Conservation (phyloP, 23 red algal species). For the Gracilariopsis chorda region DNA sequence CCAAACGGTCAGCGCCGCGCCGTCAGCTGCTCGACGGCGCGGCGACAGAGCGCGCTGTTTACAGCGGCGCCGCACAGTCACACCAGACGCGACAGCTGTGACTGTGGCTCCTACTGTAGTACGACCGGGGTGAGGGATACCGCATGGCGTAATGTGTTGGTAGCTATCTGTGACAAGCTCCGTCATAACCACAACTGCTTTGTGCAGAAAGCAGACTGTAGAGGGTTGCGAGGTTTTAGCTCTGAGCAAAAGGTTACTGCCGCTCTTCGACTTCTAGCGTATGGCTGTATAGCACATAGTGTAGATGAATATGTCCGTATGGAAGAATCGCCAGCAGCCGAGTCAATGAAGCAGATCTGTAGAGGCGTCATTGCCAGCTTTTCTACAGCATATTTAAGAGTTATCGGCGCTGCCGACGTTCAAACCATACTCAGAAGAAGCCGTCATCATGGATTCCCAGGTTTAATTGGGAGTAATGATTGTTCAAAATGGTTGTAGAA, state of each 20-base stretch:
- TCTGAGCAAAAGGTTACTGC: conserved; percentile 16
- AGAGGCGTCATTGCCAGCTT: background rate
- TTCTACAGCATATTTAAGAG: background rate
- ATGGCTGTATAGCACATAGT: background rate
- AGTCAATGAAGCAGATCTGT: conserved; percentile 4
- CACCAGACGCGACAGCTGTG: no score
- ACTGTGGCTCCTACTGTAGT: no score
- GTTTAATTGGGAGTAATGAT: conserved; percentile 30
- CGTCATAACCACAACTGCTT: no score
- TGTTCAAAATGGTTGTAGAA: conserved; percentile 21
- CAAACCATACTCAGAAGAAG: background rate
- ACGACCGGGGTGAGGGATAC: no score
- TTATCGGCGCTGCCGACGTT: background rate
- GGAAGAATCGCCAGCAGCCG: background rate
- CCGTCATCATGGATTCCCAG: background rate
- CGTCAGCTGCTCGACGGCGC: no score
- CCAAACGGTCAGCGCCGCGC: no score
- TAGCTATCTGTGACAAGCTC: no score
- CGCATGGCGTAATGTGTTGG: no score
- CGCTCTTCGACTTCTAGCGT: background rate
- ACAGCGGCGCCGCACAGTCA: no score
- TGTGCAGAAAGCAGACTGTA: no score
- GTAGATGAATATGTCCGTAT: conserved; percentile 4
- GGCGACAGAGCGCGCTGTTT: no score
- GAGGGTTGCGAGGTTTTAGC: no score